A percentile compares a stretch with the other conserved stretches of the same genome.
Conservation (phyloP, 352 stramenopile species). For the Phytophthora agathidicida region DNA sequence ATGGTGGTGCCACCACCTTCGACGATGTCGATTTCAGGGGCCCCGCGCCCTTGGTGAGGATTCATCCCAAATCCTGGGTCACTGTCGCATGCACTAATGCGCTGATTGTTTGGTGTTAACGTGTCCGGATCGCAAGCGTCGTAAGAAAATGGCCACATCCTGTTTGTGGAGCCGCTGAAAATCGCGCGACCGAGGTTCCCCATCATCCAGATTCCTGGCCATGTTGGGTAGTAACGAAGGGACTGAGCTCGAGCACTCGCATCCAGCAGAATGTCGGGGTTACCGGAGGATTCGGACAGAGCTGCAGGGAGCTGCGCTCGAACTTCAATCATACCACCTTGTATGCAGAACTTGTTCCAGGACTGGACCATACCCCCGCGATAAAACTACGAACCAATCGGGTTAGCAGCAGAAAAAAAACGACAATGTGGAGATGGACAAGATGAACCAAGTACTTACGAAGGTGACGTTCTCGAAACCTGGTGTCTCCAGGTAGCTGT, state of each 20-base stretch:
- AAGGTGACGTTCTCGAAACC: constrained; percentile 47
- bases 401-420: not conserved
- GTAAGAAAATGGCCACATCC: constrained; percentile 96
- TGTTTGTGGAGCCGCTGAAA: constrained; percentile 91
- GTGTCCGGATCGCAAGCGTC: constrained; percentile 75
- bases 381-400: constrained; percentile 37
- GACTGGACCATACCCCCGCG: constrained; percentile 89
- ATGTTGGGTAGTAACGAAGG: constrained; percentile 65
- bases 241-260: constrained; percentile 36
- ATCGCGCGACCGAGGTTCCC: constrained; percentile 94
- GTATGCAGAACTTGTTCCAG: constrained; percentile 96
- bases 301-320: constrained; percentile 79
- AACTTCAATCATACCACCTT: constrained; percentile 89
- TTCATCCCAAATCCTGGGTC: constrained; percentile 91
- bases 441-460: constrained; percentile 24
- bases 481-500: constrained; percentile 43
- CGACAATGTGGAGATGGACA: constrained; percentile 53
- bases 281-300: constrained; percentile 40
- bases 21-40: constrained; percentile 95
- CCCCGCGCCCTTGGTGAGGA: constrained; percentile 79
- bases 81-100: constrained; percentile 85
- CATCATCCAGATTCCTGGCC: constrained; percentile 95
- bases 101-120: constrained; percentile 44
- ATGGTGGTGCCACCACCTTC: constrained; percentile 83
- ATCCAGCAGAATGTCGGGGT: constrained; percentile 47